Percentiles rank a stretch among this genome's conserved stretches.
phyloP scores from a whole-genome alignment of 106 monocot genomes.

The Allium sativum region DNA sequence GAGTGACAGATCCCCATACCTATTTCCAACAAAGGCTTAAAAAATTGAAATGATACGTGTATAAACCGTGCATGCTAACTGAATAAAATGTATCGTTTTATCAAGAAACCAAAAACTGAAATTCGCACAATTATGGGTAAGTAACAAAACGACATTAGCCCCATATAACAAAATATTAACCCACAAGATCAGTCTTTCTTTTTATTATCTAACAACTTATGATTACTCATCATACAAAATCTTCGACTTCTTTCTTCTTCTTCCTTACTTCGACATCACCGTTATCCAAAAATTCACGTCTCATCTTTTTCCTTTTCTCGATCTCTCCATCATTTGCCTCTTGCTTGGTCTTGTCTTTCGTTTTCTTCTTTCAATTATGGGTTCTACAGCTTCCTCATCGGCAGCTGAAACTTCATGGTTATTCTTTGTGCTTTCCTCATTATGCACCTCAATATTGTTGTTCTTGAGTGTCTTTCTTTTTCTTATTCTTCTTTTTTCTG shows the following conservation, averaged over 20 bases:
- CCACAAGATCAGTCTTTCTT: too few species aligned
- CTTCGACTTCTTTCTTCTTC: constrained; percentile 61
- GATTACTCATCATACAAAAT: constrained; percentile 13
- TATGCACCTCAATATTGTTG: not conserved
- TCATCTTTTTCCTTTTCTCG: constrained; percentile 45
- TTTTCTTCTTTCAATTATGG: constrained; percentile 48
- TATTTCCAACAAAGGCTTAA: too few species aligned
- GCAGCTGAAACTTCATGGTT: not conserved
- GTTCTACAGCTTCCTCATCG: constrained; percentile 8
- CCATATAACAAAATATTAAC: too few species aligned
- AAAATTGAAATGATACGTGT: too few species aligned
- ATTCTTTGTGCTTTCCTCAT: constrained; percentile 16
- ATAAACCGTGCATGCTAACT: too few species aligned
- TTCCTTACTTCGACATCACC: constrained; percentile 23
- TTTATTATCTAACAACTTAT: too few species aligned
- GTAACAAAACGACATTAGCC: too few species aligned
- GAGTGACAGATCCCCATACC: too few species aligned
- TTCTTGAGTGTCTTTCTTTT: constrained; percentile 30
- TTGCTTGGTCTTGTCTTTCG: constrained; percentile 18
- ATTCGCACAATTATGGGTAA: too few species aligned
- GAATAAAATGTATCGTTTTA: too few species aligned
- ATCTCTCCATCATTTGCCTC: constrained; percentile 20
- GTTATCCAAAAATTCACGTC: constrained; percentile 11
- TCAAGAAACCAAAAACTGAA: too few species aligned
- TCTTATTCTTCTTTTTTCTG: constrained; percentile 70